Conservation (phyloP, 352 stramenopile species). For the Globisporangium yorkense region DNA sequence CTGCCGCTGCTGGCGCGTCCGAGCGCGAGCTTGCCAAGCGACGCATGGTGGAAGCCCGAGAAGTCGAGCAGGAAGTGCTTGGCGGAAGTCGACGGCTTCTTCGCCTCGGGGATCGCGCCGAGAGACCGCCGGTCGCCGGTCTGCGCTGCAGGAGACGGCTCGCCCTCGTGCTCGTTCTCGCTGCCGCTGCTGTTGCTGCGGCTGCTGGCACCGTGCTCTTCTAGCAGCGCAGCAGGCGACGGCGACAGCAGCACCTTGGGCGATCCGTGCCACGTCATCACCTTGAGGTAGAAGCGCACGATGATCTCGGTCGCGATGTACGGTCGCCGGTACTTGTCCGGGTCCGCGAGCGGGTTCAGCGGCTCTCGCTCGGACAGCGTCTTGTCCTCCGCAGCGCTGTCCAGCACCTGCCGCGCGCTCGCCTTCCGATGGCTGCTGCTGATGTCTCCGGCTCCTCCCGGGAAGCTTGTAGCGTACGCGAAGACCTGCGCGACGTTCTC, state of each 20-base stretch:
- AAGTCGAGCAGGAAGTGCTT: conserved; percentile 13
- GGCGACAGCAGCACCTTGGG: conserved; percentile 25
- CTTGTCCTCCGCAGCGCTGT: not conserved
- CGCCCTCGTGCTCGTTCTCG: not conserved
- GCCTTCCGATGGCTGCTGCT: conserved; percentile 7
- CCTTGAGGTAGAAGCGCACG: conserved; percentile 66
- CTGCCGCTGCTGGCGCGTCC: conserved; percentile 8
- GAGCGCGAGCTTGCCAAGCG: conserved; percentile 5
- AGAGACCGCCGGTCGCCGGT: not conserved
- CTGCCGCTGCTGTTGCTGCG: not conserved
- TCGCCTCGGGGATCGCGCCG: conserved; percentile 4
- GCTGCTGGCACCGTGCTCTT: not conserved
- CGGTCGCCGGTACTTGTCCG: conserved; percentile 47
- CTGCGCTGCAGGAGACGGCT: not conserved
- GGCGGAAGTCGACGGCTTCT: not conserved
- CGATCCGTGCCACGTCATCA: conserved; percentile 58
- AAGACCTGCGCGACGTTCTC: conserved; percentile 63
- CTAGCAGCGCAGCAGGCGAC: conserved; percentile 2
- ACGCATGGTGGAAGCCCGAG: conserved; percentile 8
- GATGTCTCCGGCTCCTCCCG: not conserved
- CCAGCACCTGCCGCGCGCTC: not conserved
- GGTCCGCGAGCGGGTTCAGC: conserved; percentile 14
- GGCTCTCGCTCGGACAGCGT: not conserved
- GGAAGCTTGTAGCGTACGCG: conserved; percentile 39
- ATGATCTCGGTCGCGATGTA: conserved; percentile 74